A percentile compares a stretch with the other conserved stretches of the same genome.
Conservation (phyloP, 2,329 filamentous ascomycete genomes). For the Lizonia empirigonia region DNA sequence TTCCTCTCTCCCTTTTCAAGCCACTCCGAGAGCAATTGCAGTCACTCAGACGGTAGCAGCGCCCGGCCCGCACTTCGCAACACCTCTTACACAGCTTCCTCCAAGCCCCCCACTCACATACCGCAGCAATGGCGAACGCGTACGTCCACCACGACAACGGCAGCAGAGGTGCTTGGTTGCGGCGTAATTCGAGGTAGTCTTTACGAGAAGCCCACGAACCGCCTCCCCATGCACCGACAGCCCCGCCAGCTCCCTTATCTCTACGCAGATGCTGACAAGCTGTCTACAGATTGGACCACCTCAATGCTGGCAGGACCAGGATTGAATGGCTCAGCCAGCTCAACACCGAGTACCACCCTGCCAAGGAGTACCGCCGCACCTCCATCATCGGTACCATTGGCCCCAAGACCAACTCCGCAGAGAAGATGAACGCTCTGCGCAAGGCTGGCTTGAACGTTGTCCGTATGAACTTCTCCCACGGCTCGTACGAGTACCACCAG, state of each 20-base stretch:
- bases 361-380: conserved; percentile 90
- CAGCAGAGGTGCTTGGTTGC: conserved; percentile 12
- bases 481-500: conserved; percentile 95
- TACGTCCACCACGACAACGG: conserved; percentile 50
- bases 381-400: conserved; percentile 99
- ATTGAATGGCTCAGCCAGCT: conserved; percentile 76
- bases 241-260: background rate
- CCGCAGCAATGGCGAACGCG: conserved; percentile 67
- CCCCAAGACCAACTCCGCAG: conserved; percentile 97
- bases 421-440: conserved; percentile 95
- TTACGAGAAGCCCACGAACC: conserved; percentile 7
- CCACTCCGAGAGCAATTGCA: conserved; percentile 20
- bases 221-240: conserved; percentile 4
- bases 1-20: conserved; percentile 9
- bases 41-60: conserved; percentile 17
- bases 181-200: conserved; percentile 13
- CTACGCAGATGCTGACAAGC: conserved; percentile 13
- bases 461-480: conserved; percentile 99
- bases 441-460: conserved; percentile 93
- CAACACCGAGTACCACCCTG: conserved; percentile 85
- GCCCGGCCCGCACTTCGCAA: conserved; percentile 26
- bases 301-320: conserved; percentile 73
- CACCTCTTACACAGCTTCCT: conserved; percentile 17
- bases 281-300: conserved; percentile 66
- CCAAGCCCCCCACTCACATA: conserved; percentile 7